These are phyloP conservation scores for Cladophialophora yegresii DNA, from an alignment of 2,329 filamentous ascomycete species.

Conservation along the genomic window DNA sequence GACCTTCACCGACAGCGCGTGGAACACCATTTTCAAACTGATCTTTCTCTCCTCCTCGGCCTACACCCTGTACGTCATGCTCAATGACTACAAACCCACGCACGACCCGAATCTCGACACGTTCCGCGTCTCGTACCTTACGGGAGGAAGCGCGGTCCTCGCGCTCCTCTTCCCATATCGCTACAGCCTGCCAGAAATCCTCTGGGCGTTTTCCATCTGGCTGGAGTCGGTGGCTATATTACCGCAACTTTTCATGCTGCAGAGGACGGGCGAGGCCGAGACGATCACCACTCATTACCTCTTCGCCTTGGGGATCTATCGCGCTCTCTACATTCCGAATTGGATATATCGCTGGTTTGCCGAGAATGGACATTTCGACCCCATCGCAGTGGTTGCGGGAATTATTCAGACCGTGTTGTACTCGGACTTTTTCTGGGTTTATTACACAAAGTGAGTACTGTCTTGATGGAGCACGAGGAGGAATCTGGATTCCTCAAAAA, in stretches of 20 bases:
- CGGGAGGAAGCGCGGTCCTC: constrained; percentile 72
- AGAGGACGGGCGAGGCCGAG: constrained; percentile 95
- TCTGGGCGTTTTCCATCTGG: constrained; percentile 99
- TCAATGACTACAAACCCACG: constrained; percentile 94
- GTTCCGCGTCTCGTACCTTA: constrained; percentile 92
- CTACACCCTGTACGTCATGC: constrained; percentile 98
- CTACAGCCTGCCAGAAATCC: constrained; percentile 76
- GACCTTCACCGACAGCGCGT: constrained; percentile 75
- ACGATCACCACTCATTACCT: constrained; percentile 99
- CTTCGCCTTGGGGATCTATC: constrained; percentile 87
- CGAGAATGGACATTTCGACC: constrained; percentile 74
- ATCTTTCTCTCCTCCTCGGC: constrained; percentile 86
- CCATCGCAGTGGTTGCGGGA: constrained; percentile 84
- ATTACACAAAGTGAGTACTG: constrained; percentile 80
- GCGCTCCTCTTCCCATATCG: constrained; percentile 82
- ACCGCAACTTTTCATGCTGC: constrained; percentile 96
- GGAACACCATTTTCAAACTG: constrained; percentile 95
- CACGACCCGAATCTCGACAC: constrained; percentile 97
- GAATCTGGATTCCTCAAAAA: background rate
- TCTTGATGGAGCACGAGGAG: background rate
- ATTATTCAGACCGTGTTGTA: constrained; percentile 93
- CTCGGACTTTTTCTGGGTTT: constrained; percentile 99
- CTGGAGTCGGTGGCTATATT: constrained; percentile 94
- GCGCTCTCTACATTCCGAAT: constrained; percentile 96
- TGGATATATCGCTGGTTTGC: constrained; percentile 90